Conservation (phyloP, 331 rosid species). For the Malus hybrid region DNA sequence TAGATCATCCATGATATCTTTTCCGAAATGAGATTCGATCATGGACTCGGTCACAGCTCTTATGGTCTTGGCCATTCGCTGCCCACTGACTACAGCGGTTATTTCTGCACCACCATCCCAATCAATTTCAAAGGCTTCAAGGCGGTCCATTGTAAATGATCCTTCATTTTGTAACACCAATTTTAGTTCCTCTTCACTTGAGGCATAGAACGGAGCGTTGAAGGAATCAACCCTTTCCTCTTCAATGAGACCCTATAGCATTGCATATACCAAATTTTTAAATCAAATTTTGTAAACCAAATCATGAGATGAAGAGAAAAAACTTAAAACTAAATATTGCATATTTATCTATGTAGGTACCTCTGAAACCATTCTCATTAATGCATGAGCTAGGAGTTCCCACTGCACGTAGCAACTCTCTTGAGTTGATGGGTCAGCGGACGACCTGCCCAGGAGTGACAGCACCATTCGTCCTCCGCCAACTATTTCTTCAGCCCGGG, state of each 20-base stretch:
- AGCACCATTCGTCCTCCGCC: no score
- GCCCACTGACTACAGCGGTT: constrained; percentile 24
- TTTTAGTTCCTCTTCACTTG: constrained; percentile 45
- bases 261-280: not conserved
- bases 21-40: constrained; percentile 56
- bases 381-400: constrained; percentile 65
- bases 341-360: constrained; percentile 16
- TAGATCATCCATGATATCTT: constrained; percentile 39
- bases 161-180: constrained; percentile 46
- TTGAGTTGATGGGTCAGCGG: no score
- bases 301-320: no score
- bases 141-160: constrained; percentile 38
- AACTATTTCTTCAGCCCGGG: no score
- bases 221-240: constrained; percentile 62
- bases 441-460: no score
- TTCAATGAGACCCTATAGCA: constrained; percentile 39
- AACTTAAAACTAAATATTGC: no score
- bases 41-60: constrained; percentile 71
- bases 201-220: constrained; percentile 67
- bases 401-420: constrained; percentile 22
- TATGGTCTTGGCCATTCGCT: constrained; percentile 37
- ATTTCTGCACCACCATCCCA: constrained; percentile 44
- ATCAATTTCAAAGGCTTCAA: constrained; percentile 36
- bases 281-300: no score
- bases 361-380: constrained; percentile 47